Base-by-base conservation (phyloP, 2,329 filamentous ascomycete species). In the Rhytidhysteron rufulum region DNA sequence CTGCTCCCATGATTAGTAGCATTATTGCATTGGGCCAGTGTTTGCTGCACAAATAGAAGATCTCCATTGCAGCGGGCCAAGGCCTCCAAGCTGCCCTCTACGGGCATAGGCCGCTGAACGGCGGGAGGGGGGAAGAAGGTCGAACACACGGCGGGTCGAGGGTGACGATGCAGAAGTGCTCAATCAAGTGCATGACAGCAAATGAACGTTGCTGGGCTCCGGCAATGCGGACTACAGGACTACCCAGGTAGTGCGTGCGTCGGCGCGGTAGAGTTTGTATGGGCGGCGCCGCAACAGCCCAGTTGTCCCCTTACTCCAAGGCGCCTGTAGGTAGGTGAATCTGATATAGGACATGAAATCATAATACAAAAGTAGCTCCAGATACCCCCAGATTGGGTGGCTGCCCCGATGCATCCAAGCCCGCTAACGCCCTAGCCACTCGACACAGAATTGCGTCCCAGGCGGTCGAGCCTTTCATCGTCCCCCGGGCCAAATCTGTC, bases 61-160 rank as follows among this genome's bases (percentile, higher is more conserved):
- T 62, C 57, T 54, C 51, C 57, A 56, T 54, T 62, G 58, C 59
- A 61, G 50, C 44, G 49, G 50, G 33, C 33, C 33, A 35, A 35
- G 33, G 15, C 21, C 19, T 5, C 3, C n/a, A 27, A 13, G 13
- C 24, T 22, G 33, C 16, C n/a, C 31, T 9, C 33, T n/a, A 10
- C 16, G 13, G 9, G 16, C 30, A 32, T 8, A 15, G 30, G 15
- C 10, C 24, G 33, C 18, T 5, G 4, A 4, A 32, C 30, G 15
- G 22, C 18, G 34, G 39, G 18, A 31, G n/a, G 24, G 33, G 13
- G 31, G 29, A 3, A 31, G 36, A n/a, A 31, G 37, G n/a, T 21
- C 24, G 17, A 16, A 16, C n/a, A 16, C 25, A 29, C 25, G n/a
- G 31, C 31, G 17, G 31, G 11, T n/a, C 11, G 17, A 15, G 8